These are phyloP conservation scores for Daldinia vernicosa DNA, from an alignment of 495 filamentous ascomycete genomes.

Conservation along the genomic window DNA sequence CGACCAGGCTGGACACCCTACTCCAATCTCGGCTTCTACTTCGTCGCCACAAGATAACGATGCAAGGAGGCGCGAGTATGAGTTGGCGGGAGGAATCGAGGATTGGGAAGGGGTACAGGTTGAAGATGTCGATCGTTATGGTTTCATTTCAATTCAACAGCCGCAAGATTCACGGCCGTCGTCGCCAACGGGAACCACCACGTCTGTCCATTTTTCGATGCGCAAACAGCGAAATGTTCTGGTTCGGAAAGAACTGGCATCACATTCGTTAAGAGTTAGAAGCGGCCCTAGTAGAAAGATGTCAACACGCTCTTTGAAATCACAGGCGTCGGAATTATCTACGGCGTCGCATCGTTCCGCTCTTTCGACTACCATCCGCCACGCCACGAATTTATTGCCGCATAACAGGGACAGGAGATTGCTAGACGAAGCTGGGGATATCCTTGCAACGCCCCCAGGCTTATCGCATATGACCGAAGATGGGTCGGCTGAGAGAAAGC, in stretches of 20 bases:
- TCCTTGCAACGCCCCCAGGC: constrained; percentile 81
- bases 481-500: constrained; percentile 64
- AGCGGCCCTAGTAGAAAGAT: constrained; percentile 58
- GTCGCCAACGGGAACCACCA: constrained; percentile 45
- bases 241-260: constrained; percentile 50
- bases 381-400: constrained; percentile 77
- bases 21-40: constrained; percentile 50
- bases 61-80: constrained; percentile 44
- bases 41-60: constrained; percentile 54
- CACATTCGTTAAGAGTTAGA: constrained; percentile 49
- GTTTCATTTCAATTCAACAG: constrained; percentile 77
- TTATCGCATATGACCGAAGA: constrained; percentile 69
- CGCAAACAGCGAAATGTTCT: constrained; percentile 54
- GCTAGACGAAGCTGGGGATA: constrained; percentile 87
- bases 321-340: constrained; percentile 58
- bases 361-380: constrained; percentile 60
- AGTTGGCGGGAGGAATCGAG: constrained; percentile 85
- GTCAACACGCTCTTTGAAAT: constrained; percentile 62
- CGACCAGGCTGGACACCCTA: constrained; percentile 42
- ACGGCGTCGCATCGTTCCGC: constrained; percentile 66
- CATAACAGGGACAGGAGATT: constrained; percentile 77
- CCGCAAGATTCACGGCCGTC: constrained; percentile 46
- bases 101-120: constrained; percentile 94
- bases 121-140: constrained; percentile 90
- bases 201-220: constrained; percentile 46